Conservation (phyloP, 1,139 yeast genomes). For the Keqinozyma sinolaborantium region DNA sequence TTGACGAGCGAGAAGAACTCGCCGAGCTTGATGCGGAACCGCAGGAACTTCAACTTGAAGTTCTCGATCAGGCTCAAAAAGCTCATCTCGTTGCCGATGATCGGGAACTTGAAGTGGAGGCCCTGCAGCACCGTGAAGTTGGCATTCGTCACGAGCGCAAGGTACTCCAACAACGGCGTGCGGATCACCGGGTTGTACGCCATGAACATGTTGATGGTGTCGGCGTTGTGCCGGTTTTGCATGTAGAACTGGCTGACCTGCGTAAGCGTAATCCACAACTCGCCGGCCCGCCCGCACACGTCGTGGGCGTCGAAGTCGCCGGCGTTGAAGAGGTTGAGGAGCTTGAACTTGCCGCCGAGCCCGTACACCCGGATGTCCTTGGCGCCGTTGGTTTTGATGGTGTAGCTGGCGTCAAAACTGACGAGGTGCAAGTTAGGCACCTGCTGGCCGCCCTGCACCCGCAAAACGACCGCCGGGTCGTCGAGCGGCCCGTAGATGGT, state of each 20-base stretch:
- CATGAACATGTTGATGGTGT: slow-evolving; percentile 58
- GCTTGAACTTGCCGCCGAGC: slow-evolving; percentile 67
- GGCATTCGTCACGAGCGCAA: slow-evolving; percentile 64
- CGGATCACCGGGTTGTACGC: slow-evolving; percentile 65
- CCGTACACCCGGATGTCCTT: slow-evolving; percentile 57
- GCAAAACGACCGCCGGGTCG: slow-evolving; percentile 63
- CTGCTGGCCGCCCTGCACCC: slow-evolving; percentile 49
- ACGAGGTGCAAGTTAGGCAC: slow-evolving; percentile 59
- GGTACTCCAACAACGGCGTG: slow-evolving; percentile 65
- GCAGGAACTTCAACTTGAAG: slow-evolving; percentile 59
- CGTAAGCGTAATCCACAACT: slow-evolving; percentile 69
- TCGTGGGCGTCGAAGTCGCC: slow-evolving; percentile 35
- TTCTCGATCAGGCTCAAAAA: slow-evolving; percentile 59
- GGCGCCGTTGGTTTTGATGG: slow-evolving; percentile 38
- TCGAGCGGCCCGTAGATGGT: slow-evolving; percentile 75
- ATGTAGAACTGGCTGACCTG: slow-evolving; percentile 60
- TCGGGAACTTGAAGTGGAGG: slow-evolving; percentile 67
- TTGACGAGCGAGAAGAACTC: slow-evolving; percentile 64
- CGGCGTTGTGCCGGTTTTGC: slow-evolving; percentile 12
- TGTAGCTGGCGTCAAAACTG: slow-evolving; percentile 52
- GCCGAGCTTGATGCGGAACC: slow-evolving; percentile 59
- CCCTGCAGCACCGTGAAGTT: slow-evolving; percentile 74
- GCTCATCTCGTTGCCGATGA: slow-evolving; percentile 68
- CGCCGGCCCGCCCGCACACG: slow-evolving; percentile 62
- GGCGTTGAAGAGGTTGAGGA: slow-evolving; percentile 67